phyloP scores from a whole-genome alignment of 148 eudicot species.

The Silene latifolia region DNA sequence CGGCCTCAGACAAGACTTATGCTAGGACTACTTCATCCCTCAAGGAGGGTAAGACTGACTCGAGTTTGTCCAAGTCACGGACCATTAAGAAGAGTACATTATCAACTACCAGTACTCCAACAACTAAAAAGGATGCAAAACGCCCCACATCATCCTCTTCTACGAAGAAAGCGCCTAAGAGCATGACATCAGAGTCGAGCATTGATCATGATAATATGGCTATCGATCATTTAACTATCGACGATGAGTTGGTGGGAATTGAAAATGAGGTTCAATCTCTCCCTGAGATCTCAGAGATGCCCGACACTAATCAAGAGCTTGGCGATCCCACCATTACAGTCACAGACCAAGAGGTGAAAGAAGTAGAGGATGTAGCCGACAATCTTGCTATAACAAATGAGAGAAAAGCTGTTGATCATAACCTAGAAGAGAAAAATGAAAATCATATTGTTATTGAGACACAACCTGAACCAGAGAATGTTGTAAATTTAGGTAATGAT shows the following conservation, averaged over 20 bases:
- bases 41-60: constrained; percentile 18
- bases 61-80: constrained; percentile 7
- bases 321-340: constrained; percentile 32
- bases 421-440: constrained; percentile 10
- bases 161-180: constrained; percentile 31
- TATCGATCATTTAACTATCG: constrained; percentile 20
- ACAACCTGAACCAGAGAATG: constrained; percentile 7
- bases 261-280: constrained; percentile 31
- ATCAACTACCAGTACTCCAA: constrained; percentile 7
- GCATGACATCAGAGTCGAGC: constrained; percentile 32
- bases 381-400: background rate
- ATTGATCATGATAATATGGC: constrained; percentile 15
- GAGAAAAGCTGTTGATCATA: constrained; percentile 1
- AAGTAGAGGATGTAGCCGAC: constrained; percentile 7
- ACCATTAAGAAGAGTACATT: constrained; percentile 19
- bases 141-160: background rate
- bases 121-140: background rate
- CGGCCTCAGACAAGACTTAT: constrained; percentile 8
- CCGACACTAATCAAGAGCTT: constrained; percentile 23
- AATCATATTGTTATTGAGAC: constrained; percentile 1
- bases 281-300: constrained; percentile 50
- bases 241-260: constrained; percentile 27
- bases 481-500: constrained; percentile 6
- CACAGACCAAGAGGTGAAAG: constrained; percentile 3
- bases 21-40: constrained; percentile 19